These are phyloP conservation scores for Dactylellina leptospora DNA, from an alignment of 2,329 filamentous ascomycete genomes.

Conservation along the genomic window DNA sequence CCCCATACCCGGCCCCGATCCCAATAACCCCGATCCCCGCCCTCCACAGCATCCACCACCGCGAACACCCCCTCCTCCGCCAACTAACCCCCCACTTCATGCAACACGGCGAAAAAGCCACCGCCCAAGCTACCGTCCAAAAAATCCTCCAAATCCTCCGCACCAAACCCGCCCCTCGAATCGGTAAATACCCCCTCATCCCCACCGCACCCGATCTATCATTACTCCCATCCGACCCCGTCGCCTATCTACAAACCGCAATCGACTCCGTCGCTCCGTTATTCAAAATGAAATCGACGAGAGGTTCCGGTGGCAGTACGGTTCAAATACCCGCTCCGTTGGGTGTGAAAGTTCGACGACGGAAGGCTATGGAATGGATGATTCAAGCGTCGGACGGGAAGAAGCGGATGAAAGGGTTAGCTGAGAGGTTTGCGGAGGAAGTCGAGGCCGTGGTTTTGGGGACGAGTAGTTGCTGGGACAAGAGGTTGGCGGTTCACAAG, in stretches of 20 bases:
- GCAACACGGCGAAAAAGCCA: slow-evolving; percentile 86
- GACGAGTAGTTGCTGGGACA: slow-evolving; percentile 83
- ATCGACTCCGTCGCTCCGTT: slow-evolving; percentile 93
- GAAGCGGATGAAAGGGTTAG: slow-evolving; percentile 65
- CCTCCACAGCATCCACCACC: slow-evolving; percentile 73
- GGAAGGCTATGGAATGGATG: slow-evolving; percentile 87
- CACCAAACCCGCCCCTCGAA: slow-evolving; percentile 79
- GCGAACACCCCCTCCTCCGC: slow-evolving; percentile 84
- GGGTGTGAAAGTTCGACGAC: slow-evolving; percentile 75
- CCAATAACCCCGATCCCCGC: slow-evolving; percentile 73
- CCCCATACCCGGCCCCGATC: slow-evolving; percentile 73
- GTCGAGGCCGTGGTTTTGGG: slow-evolving; percentile 84
- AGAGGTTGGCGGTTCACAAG: slow-evolving; percentile 65
- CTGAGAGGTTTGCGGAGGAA: slow-evolving; percentile 60
- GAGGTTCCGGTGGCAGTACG: slow-evolving; percentile 81
- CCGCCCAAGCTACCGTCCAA: slow-evolving; percentile 73
- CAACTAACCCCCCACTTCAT: slow-evolving; percentile 93
- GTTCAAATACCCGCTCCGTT: slow-evolving; percentile 85
- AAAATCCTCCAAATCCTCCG: slow-evolving; percentile 71
- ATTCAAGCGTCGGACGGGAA: slow-evolving; percentile 82
- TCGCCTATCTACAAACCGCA: slow-evolving; percentile 86
- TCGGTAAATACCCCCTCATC: slow-evolving; percentile 75
- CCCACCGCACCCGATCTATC: slow-evolving; percentile 78
- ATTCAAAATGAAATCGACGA: slow-evolving; percentile 77
- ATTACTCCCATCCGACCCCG: slow-evolving; percentile 86